phyloP scores from a whole-genome alignment of 768 basidiomycete genomes.

The Lentinula lateritia region DNA sequence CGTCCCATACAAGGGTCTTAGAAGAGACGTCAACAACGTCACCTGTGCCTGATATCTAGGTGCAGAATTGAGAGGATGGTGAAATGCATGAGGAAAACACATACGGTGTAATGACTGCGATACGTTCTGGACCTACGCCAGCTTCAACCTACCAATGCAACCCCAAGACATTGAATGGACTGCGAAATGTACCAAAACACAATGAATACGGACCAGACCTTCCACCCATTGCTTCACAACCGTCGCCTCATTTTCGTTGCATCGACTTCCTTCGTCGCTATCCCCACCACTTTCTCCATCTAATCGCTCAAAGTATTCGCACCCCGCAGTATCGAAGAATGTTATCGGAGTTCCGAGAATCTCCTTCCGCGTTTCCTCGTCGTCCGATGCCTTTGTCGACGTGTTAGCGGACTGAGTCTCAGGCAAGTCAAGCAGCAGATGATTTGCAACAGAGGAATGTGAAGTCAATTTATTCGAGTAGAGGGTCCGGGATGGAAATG shows the following conservation, averaged over 20 bases:
- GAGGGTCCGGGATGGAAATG: slow-evolving; percentile 79
- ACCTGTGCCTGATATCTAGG: slow-evolving; percentile 89
- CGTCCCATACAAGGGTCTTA: slow-evolving; percentile 64
- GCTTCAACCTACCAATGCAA: slow-evolving; percentile 39
- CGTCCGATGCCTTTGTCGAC: slow-evolving; percentile 19
- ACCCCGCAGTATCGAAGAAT: slow-evolving; percentile 93
- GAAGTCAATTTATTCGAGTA: slow-evolving; percentile 71
- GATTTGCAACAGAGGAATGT: slow-evolving; percentile 62
- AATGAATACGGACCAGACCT: slow-evolving; percentile 48
- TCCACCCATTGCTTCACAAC: slow-evolving; percentile 82
- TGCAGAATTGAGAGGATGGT: slow-evolving; percentile 16
- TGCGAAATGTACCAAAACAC: no score
- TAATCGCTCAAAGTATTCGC: slow-evolving; percentile 84
- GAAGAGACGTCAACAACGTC: slow-evolving; percentile 67
- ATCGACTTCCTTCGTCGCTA: no score
- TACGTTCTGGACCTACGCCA: slow-evolving; percentile 63
- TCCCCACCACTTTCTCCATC: slow-evolving; percentile 62
- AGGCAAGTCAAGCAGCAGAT: slow-evolving; percentile 68
- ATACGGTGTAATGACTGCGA: slow-evolving; percentile 85
- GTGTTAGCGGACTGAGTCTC: slow-evolving; percentile 24
- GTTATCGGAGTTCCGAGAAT: slow-evolving; percentile 72
- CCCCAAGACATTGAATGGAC: no score
- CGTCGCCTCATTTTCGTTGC: slow-evolving; percentile 70
- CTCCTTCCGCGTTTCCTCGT: slow-evolving; percentile 70
- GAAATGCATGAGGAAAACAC: slow-evolving; percentile 12